phyloP scores from a whole-genome alignment of 2,329 filamentous ascomycete species.

The Pseudonectria buxi region DNA sequence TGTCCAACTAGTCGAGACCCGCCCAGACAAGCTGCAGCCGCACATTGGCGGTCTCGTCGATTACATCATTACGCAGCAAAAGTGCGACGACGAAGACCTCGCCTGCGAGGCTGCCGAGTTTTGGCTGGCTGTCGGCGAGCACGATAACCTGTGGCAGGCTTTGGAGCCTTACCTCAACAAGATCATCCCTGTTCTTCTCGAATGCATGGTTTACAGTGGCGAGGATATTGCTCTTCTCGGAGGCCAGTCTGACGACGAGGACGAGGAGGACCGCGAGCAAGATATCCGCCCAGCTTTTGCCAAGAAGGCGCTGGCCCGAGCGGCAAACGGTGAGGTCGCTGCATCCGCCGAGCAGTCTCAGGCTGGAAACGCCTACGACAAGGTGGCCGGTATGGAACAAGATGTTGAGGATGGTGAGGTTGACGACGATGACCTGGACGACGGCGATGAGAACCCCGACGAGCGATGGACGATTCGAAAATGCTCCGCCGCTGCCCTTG shows the following conservation, averaged over 20 bases:
- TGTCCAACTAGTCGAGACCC: constrained; percentile 82
- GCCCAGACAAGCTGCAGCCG: constrained; percentile 83
- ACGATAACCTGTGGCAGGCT: constrained; percentile 68
- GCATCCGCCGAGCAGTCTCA: constrained; percentile 44
- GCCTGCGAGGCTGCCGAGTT: constrained; percentile 95
- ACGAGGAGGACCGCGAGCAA: constrained; percentile 80
- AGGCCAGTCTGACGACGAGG: constrained; percentile 80
- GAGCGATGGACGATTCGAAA: constrained; percentile 94
- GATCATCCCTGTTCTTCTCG: constrained; percentile 83
- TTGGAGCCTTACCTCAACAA: constrained; percentile 72
- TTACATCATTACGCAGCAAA: constrained; percentile 87
- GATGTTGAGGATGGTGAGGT: constrained; percentile 86
- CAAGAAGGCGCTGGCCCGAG: constrained; percentile 55
- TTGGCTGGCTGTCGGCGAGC: constrained; percentile 90
- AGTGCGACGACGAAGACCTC: constrained; percentile 79
- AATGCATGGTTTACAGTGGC: constrained; percentile 94
- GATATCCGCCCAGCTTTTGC: constrained; percentile 93
- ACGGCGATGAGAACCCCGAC: constrained; percentile 77
- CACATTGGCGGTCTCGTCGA: constrained; percentile 84
- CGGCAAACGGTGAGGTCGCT: constrained; percentile 45
- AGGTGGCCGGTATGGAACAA: constrained; percentile 56
- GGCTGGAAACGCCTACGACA: constrained; percentile 50
- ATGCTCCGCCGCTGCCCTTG: constrained; percentile 90
- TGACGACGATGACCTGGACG: constrained; percentile 63
- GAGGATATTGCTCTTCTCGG: constrained; percentile 86